These are phyloP conservation scores for Spathaspora passalidarum DNA, from an alignment of 805 yeast genomes.

Conservation along the genomic window DNA sequence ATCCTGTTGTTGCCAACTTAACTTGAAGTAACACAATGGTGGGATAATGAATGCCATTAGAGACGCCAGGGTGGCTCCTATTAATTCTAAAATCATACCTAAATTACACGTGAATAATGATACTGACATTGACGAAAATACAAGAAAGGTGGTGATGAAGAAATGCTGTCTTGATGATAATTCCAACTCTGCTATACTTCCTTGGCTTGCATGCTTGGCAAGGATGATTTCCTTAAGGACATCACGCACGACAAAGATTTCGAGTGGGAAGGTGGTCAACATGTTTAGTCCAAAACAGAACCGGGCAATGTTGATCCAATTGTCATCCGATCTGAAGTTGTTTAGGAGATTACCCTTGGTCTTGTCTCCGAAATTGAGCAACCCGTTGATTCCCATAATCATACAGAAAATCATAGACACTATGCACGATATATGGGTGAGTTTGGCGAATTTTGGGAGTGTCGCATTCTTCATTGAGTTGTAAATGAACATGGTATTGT, in stretches of 20 bases:
- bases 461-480: constrained; percentile 79
- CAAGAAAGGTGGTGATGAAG: constrained; percentile 61
- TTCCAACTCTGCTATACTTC: constrained; percentile 35
- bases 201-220: constrained; percentile 17
- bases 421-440: constrained; percentile 82
- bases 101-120: constrained; percentile 80
- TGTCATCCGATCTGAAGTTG: constrained; percentile 76
- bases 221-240: constrained; percentile 66
- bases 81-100: constrained; percentile 84
- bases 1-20: constrained; percentile 48
- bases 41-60: constrained; percentile 90
- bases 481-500: constrained; percentile 86
- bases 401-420: constrained; percentile 79
- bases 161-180: constrained; percentile 52
- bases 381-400: constrained; percentile 77
- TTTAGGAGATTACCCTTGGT: constrained; percentile 88
- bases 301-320: constrained; percentile 79
- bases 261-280: constrained; percentile 90
- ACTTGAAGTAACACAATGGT: constrained; percentile 73
- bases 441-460: constrained; percentile 63
- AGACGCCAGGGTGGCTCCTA: constrained; percentile 92
- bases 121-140: constrained; percentile 68
- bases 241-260: constrained; percentile 85
- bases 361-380: constrained; percentile 65
- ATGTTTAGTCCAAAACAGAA: constrained; percentile 89